phyloP scores from a whole-genome alignment of 805 yeast genomes.

The Candida ascalaphidarum region DNA sequence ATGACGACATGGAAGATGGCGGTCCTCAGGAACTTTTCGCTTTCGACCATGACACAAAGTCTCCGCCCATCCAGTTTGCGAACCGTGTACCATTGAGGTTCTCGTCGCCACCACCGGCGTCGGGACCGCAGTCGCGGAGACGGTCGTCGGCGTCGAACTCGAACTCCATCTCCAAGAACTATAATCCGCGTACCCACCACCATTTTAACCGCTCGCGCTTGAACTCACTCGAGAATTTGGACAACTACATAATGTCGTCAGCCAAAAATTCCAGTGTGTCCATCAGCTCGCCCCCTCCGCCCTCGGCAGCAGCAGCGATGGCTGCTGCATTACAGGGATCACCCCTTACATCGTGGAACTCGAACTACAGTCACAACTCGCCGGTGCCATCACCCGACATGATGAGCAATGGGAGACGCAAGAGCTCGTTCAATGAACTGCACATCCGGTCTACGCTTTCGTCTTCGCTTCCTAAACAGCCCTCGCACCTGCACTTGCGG shows the following conservation, averaged over 20 bases:
- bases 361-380: constrained; percentile 3
- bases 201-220: constrained; percentile 30
- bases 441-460: constrained; percentile 35
- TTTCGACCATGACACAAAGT: constrained; percentile 16
- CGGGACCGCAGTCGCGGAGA: constrained; percentile 11
- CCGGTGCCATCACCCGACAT: no score
- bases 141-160: constrained; percentile 18
- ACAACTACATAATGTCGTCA: constrained; percentile 32
- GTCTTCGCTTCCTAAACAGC: constrained; percentile 10
- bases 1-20: constrained; percentile 27
- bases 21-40: constrained; percentile 17
- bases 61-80: constrained; percentile 34
- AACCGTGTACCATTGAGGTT: constrained; percentile 31
- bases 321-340: constrained; percentile 11
- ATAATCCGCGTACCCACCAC: constrained; percentile 18
- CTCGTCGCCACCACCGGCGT: constrained; percentile 25
- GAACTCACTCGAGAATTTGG: constrained; percentile 34
- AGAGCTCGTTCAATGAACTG: constrained; percentile 35
- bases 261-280: constrained; percentile 27
- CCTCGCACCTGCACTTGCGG: constrained; percentile 1
- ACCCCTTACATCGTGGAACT: constrained; percentile 16
- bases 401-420: constrained; percentile 10
- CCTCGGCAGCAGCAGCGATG: constrained; percentile 7
- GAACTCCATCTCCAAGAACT: constrained; percentile 8
- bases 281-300: constrained; percentile 26